Evolutionary conservation across 169 alveolate species (phyloP).

Genomic region (Plasmodium coatneyi): DNA sequence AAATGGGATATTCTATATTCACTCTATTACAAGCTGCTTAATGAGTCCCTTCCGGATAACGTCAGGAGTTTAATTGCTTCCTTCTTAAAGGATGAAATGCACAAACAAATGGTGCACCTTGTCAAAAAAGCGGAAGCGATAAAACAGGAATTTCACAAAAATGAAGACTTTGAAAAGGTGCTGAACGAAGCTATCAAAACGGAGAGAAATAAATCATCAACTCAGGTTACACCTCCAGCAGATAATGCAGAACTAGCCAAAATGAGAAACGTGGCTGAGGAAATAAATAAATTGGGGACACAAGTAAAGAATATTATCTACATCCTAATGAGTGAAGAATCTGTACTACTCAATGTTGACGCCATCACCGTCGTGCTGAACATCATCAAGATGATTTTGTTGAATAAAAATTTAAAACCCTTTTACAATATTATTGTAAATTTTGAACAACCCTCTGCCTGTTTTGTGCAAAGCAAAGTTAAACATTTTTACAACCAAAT

Average conservation of each 20-base stretch:
- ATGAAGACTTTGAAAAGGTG: background rate
- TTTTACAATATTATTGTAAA: conserved; percentile 39
- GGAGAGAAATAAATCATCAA: background rate
- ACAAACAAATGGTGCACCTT: conserved; percentile 19
- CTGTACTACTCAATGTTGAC: conserved; percentile 36
- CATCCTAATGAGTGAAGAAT: conserved; percentile 52
- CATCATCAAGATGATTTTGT: conserved; percentile 55
- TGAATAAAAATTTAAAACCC: conserved; percentile 42
- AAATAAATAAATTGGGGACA: conserved; percentile 45
- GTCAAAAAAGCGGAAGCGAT: background rate
- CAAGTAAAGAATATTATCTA: conserved; percentile 48
- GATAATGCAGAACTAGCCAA: background rate
- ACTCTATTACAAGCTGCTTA: conserved; percentile 29
- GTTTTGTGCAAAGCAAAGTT: conserved; percentile 69
- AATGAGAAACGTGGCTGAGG: background rate
- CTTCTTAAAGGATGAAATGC: conserved; percentile 51
- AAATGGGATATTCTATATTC: conserved; percentile 60
- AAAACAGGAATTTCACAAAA: background rate
- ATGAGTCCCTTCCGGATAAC: conserved; percentile 7
- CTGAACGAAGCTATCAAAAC: background rate
- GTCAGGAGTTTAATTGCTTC: conserved; percentile 35
- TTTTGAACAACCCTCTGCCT: conserved; percentile 26
- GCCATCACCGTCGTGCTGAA: conserved; percentile 70
- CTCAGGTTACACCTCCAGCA: background rate
- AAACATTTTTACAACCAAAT: conserved; percentile 55